Conservation (phyloP, 1,284 basidiomycete genomes). For the Mrakiaceae sp. region DNA sequence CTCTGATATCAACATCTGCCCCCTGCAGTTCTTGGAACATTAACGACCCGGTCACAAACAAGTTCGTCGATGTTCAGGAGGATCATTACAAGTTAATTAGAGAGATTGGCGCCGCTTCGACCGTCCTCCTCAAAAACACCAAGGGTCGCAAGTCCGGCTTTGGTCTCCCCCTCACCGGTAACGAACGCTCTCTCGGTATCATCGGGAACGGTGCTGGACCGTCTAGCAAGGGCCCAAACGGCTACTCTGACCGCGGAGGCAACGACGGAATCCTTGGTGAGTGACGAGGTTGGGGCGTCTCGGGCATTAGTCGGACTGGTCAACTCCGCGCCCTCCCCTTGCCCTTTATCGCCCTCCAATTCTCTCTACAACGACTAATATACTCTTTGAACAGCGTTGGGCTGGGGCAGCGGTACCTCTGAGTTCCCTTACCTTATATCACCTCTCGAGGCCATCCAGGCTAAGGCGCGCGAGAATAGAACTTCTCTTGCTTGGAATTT, state of each 20-base stretch:
- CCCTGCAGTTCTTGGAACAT: conserved; percentile 38
- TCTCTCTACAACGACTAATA: conserved; percentile 21
- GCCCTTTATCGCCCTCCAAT: neutral
- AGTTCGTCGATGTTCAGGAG: conserved; percentile 57
- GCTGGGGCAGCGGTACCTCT: conserved; percentile 60
- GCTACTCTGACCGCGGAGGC: conserved; percentile 48
- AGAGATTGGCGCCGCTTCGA: conserved; percentile 59
- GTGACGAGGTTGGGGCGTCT: neutral
- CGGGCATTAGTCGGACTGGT: neutral
- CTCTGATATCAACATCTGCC: conserved; percentile 33
- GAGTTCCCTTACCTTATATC: conserved; percentile 42
- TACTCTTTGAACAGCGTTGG: conserved; percentile 50
- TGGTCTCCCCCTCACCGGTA: conserved; percentile 47
- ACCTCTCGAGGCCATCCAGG: conserved; percentile 60
- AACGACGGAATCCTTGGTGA: conserved; percentile 25
- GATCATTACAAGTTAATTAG: conserved; percentile 60
- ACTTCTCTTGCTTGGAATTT: conserved; percentile 43
- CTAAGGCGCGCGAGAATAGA: conserved; percentile 42
- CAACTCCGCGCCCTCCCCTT: conserved; percentile 18
- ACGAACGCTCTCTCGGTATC: conserved; percentile 45
- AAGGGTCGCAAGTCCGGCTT: conserved; percentile 24
- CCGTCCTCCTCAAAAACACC: conserved; percentile 61
- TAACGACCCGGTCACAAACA: conserved; percentile 35
- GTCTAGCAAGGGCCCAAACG: conserved; percentile 56
- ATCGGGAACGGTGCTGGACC: conserved; percentile 64